phyloP scores from a whole-genome alignment of 768 basidiomycete species.

The Candolleomyces eurysporus region DNA sequence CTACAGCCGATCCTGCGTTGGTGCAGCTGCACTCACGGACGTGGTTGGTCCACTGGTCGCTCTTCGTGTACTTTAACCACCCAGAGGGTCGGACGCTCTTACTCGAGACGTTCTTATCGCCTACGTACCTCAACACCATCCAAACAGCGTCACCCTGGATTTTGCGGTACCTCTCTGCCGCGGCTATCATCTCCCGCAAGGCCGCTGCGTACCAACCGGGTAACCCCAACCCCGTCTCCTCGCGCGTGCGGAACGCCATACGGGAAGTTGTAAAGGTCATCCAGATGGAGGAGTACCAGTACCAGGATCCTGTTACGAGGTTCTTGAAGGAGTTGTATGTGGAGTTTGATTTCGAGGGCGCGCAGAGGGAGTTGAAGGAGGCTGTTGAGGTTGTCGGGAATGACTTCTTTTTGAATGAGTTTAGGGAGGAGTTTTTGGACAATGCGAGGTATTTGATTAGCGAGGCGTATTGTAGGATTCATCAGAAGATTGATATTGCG shows the following conservation, averaged over 20 bases:
- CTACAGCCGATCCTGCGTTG: slow-evolving; percentile 63
- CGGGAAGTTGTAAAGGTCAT: slow-evolving; percentile 91
- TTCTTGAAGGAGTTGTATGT: slow-evolving; percentile 94
- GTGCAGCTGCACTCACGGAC: slow-evolving; percentile 91
- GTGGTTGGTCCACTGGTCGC: slow-evolving; percentile 96
- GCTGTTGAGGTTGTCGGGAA: slow-evolving; percentile 83
- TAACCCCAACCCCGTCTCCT: slow-evolving; percentile 45
- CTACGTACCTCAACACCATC: slow-evolving; percentile 97
- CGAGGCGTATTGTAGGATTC: slow-evolving; percentile 97
- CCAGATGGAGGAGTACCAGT: slow-evolving; percentile 95
- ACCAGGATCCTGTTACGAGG: slow-evolving; percentile 87
- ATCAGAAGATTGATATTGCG: slow-evolving; percentile 89
- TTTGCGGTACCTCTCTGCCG: slow-evolving; percentile 91
- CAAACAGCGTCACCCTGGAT: slow-evolving; percentile 96
- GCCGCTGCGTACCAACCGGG: slow-evolving; percentile 49
- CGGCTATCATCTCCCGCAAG: slow-evolving; percentile 90
- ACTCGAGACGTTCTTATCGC: slow-evolving; percentile 94
- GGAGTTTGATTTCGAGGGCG: slow-evolving; percentile 95
- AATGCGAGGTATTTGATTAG: slow-evolving; percentile 95
- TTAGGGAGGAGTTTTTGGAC: slow-evolving; percentile 92
- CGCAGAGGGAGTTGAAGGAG: slow-evolving; percentile 74
- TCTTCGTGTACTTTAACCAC: slow-evolving; percentile 99
- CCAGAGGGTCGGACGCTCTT: slow-evolving; percentile 86
- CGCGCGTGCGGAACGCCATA: slow-evolving; percentile 84
- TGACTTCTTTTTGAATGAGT: slow-evolving; percentile 93